phyloP scores from a whole-genome alignment of 352 stramenopile genomes.

The Phytophthora europaea region DNA sequence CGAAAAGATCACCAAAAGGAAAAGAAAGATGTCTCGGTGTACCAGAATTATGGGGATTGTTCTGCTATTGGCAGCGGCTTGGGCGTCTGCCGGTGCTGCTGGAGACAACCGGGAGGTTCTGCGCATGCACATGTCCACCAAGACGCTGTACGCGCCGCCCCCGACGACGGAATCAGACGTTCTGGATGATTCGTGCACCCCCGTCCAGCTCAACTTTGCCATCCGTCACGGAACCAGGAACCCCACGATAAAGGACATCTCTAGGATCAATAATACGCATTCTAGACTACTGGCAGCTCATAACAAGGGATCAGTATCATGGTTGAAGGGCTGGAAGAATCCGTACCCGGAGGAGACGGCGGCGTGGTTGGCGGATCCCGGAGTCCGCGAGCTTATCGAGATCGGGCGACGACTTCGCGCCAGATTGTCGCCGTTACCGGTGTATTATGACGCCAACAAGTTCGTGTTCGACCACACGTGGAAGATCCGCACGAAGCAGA shows the following conservation, averaged over 20 bases:
- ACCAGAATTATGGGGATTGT: slow-evolving; percentile 10
- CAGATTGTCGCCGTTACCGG: slow-evolving; percentile 44
- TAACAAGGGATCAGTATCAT: slow-evolving; percentile 14
- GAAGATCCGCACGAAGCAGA: slow-evolving; percentile 85
- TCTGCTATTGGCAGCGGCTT: slow-evolving; percentile 23
- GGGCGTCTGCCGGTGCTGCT: slow-evolving; percentile 2
- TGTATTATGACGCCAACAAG: slow-evolving; percentile 42
- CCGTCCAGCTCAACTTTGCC: slow-evolving; percentile 82
- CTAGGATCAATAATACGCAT: slow-evolving; percentile 55
- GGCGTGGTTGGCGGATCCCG: slow-evolving; percentile 64
- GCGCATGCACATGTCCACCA: slow-evolving; percentile 79
- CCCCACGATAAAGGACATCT: slow-evolving; percentile 85
- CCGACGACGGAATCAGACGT: slow-evolving; percentile 13
- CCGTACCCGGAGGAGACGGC: slow-evolving; percentile 53
- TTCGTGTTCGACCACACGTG: slow-evolving; percentile 85
- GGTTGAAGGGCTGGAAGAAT: slow-evolving; percentile 61
- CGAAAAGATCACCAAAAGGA: not conserved
- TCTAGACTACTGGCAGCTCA: slow-evolving; percentile 42
- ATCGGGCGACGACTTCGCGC: slow-evolving; percentile 65
- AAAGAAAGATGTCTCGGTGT: slow-evolving; percentile 14
- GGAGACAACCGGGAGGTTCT: slow-evolving; percentile 43
- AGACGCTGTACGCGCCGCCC: slow-evolving; percentile 69
- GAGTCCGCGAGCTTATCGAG: slow-evolving; percentile 68
- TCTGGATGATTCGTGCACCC: slow-evolving; percentile 38
- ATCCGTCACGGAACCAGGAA: slow-evolving; percentile 84